A percentile compares a stretch with the other conserved stretches of the same genome.
Conservation (phyloP, 139 green algal species). For the Tetradesmus obliquus region DNA sequence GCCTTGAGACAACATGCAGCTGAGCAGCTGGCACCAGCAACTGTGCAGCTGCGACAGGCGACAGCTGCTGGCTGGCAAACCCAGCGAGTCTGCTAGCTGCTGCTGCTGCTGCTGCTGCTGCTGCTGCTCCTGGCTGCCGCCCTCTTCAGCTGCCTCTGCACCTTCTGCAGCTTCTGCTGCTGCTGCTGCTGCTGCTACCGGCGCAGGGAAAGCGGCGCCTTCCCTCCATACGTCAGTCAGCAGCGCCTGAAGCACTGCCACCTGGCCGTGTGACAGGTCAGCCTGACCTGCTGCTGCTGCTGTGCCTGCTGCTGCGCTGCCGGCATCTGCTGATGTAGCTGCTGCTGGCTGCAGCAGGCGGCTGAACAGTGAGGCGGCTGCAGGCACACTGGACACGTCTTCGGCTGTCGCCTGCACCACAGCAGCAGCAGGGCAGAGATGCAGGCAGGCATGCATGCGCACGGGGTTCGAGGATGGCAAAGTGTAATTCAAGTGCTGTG, state of each 20-base stretch:
- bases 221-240: slow-evolving; percentile 30
- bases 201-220: not conserved
- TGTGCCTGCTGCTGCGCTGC: not conserved
- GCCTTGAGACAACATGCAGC: not conserved
- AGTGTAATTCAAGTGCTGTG: no score
- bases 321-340: not conserved
- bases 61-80: slow-evolving; percentile 3
- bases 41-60: slow-evolving; percentile 18
- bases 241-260: not conserved
- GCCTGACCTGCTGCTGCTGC: not conserved
- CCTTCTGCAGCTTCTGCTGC: not conserved
- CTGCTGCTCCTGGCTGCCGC: not conserved
- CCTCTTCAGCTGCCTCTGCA: not conserved
- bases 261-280: not conserved
- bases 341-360: slow-evolving; percentile 8
- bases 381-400: slow-evolving; percentile 19
- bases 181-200: slow-evolving; percentile 16
- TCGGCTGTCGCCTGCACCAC: slow-evolving; percentile 28
- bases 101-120: not conserved
- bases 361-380: not conserved
- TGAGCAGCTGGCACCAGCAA: slow-evolving; percentile 31
- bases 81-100: slow-evolving; percentile 12
- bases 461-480: no score
- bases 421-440: not conserved
- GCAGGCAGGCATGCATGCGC: not conserved